Conservation (phyloP, 345 rosid genomes). For the Hevea brasiliensis region DNA sequence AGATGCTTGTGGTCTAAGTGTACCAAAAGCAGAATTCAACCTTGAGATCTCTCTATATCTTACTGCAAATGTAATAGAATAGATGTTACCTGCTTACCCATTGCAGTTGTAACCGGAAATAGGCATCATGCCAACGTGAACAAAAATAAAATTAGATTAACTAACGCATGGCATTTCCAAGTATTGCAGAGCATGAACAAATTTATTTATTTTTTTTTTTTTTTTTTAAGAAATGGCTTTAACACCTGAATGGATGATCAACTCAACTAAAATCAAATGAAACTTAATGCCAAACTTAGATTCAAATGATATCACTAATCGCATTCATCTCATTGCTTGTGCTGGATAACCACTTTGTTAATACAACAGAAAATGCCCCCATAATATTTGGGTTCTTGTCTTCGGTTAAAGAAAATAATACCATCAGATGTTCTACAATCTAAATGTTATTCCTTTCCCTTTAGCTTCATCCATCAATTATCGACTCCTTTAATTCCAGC, state of each 20-base stretch:
- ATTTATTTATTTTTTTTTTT: not conserved
- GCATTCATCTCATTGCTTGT: not conserved
- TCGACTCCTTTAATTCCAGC: not conserved
- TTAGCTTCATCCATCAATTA: not conserved
- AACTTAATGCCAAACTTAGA: not conserved
- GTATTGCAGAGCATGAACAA: not conserved
- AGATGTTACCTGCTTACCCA: slow-evolving; percentile 6
- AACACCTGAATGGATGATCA: not conserved
- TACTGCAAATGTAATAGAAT: slow-evolving; percentile 47
- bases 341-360: not conserved
- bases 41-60: slow-evolving; percentile 56
- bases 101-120: not conserved
- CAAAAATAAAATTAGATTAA: not conserved
- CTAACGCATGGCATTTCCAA: not conserved
- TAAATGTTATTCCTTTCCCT: not conserved
- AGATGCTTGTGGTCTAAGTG: slow-evolving; percentile 60
- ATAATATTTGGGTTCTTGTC: not conserved
- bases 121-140: not conserved
- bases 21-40: slow-evolving; percentile 32
- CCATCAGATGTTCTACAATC: not conserved
- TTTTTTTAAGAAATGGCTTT: not conserved
- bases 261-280: not conserved
- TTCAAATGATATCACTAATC: not conserved
- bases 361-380: not conserved
- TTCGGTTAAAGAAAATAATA: not conserved